Base-by-base conservation (phyloP, 2,329 filamentous ascomycete species). In the Xylariaceae sp. region DNA sequence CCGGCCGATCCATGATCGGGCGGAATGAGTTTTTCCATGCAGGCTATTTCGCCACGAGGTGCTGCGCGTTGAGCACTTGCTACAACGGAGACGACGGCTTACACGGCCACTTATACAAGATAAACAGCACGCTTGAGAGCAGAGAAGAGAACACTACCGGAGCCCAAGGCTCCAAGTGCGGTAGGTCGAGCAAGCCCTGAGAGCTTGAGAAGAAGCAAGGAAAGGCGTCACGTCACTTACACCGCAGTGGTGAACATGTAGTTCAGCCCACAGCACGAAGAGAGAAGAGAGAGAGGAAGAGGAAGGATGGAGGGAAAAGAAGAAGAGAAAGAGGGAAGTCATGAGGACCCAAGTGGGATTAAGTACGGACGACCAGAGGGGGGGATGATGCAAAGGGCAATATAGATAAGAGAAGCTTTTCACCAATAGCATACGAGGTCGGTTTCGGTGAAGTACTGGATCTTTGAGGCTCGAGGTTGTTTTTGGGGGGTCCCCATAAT, bases 361-460 rank as follows among this genome's bases (percentile, higher is more conserved):
- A 56, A 51, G 51, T 61, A 52, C 39, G 42, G 55, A 44, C 4
- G 17, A 18, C 3, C 17, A 8, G 8, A 51, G 49, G 42, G 42
- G 42, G 37, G 8, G 8, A 42, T 13, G 37, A 42, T 30, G 37
- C 17, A 18, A 18, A 42, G 51, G 11, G 13, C 42, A 50, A 55
- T 56, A 55, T 63, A 59, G 56, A 23, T 53, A 55, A 35, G 56
- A 57, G 57, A 51, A 30, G 18, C 18, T 10, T 18, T 42, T 56
- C 37, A 34, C 53, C 30, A 35, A 52, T 56, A 56, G 35, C 54
- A 62, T 53, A 44, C 11, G 23, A 62, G 55, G 62, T 45, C 56
- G 58, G 56, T 64, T 61, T 64, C 62, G 62, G 62, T 64, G 53
- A 64, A 58, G 54, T 39, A 57, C 13, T 64, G 62, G 62, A 56